A percentile compares a stretch with the other conserved stretches of the same genome.
Conservation (phyloP, 1,284 basidiomycete species). For the Agaricales sp. region DNA sequence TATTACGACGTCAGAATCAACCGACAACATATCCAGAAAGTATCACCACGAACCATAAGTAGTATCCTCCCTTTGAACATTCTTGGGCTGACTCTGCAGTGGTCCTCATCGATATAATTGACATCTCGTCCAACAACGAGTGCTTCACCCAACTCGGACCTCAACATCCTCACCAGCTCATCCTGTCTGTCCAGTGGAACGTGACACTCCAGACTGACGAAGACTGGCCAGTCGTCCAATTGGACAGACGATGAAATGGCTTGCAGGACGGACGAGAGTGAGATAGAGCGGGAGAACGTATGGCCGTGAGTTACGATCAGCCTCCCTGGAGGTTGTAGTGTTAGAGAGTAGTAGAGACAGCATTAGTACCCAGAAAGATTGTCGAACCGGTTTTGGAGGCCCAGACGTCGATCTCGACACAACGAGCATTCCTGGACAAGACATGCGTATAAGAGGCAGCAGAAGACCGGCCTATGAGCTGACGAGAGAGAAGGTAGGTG, state of each 20-base stretch:
- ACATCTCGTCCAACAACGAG: slow-evolving; percentile 31
- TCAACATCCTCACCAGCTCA: slow-evolving; percentile 46
- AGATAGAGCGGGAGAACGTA: slow-evolving; percentile 38
- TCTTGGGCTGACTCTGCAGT: slow-evolving; percentile 34
- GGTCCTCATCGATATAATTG: slow-evolving; percentile 21
- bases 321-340: slow-evolving; percentile 18
- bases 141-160: slow-evolving; percentile 43
- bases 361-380: background rate
- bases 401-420: slow-evolving; percentile 68
- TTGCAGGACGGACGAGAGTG: slow-evolving; percentile 39
- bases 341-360: too few relatives aligned
- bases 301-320: slow-evolving; percentile 53
- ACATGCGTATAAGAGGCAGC: slow-evolving; percentile 47
- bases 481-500: slow-evolving; percentile 53
- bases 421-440: slow-evolving; percentile 40
- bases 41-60: slow-evolving; percentile 37
- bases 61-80: slow-evolving; percentile 44
- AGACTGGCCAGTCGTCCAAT: slow-evolving; percentile 40
- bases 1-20: slow-evolving; percentile 12
- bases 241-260: slow-evolving; percentile 37
- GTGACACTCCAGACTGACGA: slow-evolving; percentile 58
- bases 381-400: slow-evolving; percentile 21
- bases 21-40: slow-evolving; percentile 3
- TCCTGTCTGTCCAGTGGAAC: slow-evolving; percentile 38
- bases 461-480: slow-evolving; percentile 47